These are phyloP conservation scores for Neckera pumila DNA, from an alignment of 225 moss, liverwort and hornwort genomes.

Conservation along the genomic window DNA sequence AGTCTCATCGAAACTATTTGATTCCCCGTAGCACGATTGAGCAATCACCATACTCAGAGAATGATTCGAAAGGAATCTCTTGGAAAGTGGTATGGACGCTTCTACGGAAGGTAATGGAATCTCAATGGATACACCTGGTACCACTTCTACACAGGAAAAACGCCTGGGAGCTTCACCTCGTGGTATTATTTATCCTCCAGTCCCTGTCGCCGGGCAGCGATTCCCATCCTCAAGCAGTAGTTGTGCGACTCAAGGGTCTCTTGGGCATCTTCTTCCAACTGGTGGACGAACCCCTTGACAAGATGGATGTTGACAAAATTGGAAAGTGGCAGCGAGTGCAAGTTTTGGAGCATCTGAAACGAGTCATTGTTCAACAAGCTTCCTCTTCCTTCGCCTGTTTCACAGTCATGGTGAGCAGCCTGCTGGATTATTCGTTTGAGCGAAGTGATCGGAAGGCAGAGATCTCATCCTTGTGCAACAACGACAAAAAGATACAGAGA, in stretches of 20 bases:
- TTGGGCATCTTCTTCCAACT: conserved; percentile 68
- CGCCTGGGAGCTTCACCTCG: conserved; percentile 70
- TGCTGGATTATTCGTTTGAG: conserved; percentile 89
- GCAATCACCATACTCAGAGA: background rate
- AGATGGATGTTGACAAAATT: conserved; percentile 3
- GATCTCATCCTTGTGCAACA: conserved; percentile 19
- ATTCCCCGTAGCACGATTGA: conserved; percentile 2
- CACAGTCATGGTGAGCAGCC: conserved; percentile 81
- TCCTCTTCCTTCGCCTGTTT: conserved; percentile 64
- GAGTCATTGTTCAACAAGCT: conserved; percentile 71
- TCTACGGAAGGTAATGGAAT: conserved; percentile 55
- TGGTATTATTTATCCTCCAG: conserved; percentile 63
- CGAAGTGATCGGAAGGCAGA: conserved; percentile 43
- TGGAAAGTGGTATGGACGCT: conserved; percentile 72
- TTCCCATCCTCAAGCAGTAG: conserved; percentile 64
- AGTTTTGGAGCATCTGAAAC: conserved; percentile 76
- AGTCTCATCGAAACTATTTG: conserved; percentile 28
- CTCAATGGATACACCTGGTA: conserved; percentile 67
- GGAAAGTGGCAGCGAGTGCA: conserved; percentile 60
- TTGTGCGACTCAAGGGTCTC: conserved; percentile 71
- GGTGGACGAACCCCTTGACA: conserved; percentile 34
- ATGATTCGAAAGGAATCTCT: conserved; percentile 31
- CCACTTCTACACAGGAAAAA: conserved; percentile 63
- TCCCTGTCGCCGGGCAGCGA: conserved; percentile 45
- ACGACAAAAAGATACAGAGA: conserved; percentile 26